Conservation (phyloP, 148 eudicot genomes). For the Limonium bicolor region DNA sequence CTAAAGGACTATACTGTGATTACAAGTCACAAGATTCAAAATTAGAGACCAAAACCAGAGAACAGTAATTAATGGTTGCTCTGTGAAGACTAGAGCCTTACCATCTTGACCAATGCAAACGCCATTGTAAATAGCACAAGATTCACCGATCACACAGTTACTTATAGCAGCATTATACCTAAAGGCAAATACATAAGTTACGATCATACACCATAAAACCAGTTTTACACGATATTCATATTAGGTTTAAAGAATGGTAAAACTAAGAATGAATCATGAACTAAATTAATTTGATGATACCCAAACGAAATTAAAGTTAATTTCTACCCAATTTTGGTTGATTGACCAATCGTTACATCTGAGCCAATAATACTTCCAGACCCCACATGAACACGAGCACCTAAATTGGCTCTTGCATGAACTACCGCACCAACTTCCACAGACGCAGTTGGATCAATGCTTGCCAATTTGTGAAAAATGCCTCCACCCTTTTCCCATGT, state of each 20-base stretch:
- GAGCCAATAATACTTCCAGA: conserved; percentile 82
- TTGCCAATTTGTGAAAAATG: conserved; percentile 40
- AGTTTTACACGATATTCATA: too few species aligned
- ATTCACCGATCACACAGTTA: conserved; percentile 70
- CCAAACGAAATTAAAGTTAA: too few species aligned
- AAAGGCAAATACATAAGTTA: conserved; percentile 4
- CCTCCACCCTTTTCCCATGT: conserved; percentile 89
- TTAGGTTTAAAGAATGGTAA: too few species aligned
- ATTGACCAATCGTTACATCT: conserved; percentile 53
- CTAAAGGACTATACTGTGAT: too few species aligned
- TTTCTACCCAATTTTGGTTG: conserved; percentile 82
- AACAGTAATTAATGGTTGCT: too few species aligned
- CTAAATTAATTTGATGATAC: too few species aligned
- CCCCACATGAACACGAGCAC: conserved; percentile 55
- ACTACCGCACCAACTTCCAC: conserved; percentile 76
- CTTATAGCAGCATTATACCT: conserved; percentile 82
- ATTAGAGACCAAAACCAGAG: too few species aligned
- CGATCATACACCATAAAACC: conserved; percentile 10
- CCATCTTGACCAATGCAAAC: conserved; percentile 96
- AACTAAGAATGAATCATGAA: too few species aligned
- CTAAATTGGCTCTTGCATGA: conserved; percentile 46
- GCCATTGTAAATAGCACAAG: conserved; percentile 73
- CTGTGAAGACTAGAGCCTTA: conserved; percentile 15
- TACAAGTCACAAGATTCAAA: too few species aligned
- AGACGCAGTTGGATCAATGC: conserved; percentile 47